These are phyloP conservation scores for Wickerhamomyces bovis DNA, from an alignment of 805 yeast species.

Conservation along the genomic window DNA sequence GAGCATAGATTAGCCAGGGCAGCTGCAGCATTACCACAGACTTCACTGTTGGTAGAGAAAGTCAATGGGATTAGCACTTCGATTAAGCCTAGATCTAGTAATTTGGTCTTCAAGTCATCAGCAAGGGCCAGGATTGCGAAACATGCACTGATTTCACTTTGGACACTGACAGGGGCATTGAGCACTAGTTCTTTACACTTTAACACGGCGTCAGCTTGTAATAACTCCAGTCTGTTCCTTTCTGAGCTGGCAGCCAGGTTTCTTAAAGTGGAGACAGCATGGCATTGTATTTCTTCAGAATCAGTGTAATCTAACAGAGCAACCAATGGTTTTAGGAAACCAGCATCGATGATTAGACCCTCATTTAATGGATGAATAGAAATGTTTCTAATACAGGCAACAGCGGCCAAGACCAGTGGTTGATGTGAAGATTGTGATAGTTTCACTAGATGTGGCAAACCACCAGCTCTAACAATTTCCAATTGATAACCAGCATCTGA, in stretches of 20 bases:
- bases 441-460: slow-evolving; percentile 88
- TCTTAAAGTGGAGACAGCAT: slow-evolving; percentile 92
- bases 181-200: slow-evolving; percentile 86
- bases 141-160: slow-evolving; percentile 94
- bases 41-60: slow-evolving; percentile 81
- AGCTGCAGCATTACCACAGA: slow-evolving; percentile 97
- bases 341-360: slow-evolving; percentile 93
- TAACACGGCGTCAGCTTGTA: slow-evolving; percentile 93
- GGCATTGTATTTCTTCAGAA: slow-evolving; percentile 96
- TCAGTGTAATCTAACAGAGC: slow-evolving; percentile 76
- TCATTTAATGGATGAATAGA: slow-evolving; percentile 96
- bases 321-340: slow-evolving; percentile 88
- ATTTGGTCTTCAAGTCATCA: slow-evolving; percentile 83
- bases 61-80: slow-evolving; percentile 91
- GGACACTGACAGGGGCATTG: slow-evolving; percentile 84
- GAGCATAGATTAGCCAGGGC: slow-evolving; percentile 95
- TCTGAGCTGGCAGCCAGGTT: slow-evolving; percentile 95
- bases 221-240: slow-evolving; percentile 82
- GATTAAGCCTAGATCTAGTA: slow-evolving; percentile 77
- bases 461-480: slow-evolving; percentile 93
- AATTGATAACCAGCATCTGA: slow-evolving; percentile 94
- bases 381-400: slow-evolving; percentile 95
- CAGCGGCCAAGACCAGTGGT: slow-evolving; percentile 91
- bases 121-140: slow-evolving; percentile 95
- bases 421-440: slow-evolving; percentile 84